Conservation (phyloP, 805 yeast species). For the Cephaloascus fragrans region DNA sequence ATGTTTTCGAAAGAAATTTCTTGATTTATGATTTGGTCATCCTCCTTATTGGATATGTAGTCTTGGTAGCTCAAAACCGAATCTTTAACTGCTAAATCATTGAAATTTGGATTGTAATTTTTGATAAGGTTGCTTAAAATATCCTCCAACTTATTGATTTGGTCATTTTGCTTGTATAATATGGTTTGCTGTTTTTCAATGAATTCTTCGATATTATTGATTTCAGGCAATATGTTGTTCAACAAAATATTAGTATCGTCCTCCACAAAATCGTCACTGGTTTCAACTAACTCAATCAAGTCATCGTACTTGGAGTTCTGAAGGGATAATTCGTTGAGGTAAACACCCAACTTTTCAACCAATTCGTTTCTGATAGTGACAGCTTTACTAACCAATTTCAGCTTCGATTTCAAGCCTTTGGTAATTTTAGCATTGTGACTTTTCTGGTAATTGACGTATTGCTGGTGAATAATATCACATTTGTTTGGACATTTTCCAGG, state of each 20-base stretch:
- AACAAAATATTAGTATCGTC: neutral
- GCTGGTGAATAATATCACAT: slow-evolving; percentile 41
- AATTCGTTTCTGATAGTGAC: neutral
- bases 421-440: neutral
- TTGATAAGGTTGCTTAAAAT: slow-evolving; percentile 39
- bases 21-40: slow-evolving; percentile 1
- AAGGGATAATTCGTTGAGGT: slow-evolving; percentile 2
- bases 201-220: neutral
- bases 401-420: neutral
- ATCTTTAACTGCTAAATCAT: slow-evolving; percentile 77
- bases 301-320: too few species aligned
- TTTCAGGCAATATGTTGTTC: neutral
- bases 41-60: slow-evolving; percentile 29
- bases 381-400: neutral
- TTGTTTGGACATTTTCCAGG: slow-evolving; percentile 40
- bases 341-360: slow-evolving; percentile 10
- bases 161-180: neutral
- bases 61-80: slow-evolving; percentile 50
- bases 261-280: too few species aligned
- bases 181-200: neutral
- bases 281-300: too few species aligned
- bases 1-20: neutral
- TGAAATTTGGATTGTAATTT: slow-evolving; percentile 74
- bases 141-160: slow-evolving; percentile 22
- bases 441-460: slow-evolving; percentile 11